phyloP scores from a whole-genome alignment of 1,284 basidiomycete genomes.

The Stereum hirsutum region DNA sequence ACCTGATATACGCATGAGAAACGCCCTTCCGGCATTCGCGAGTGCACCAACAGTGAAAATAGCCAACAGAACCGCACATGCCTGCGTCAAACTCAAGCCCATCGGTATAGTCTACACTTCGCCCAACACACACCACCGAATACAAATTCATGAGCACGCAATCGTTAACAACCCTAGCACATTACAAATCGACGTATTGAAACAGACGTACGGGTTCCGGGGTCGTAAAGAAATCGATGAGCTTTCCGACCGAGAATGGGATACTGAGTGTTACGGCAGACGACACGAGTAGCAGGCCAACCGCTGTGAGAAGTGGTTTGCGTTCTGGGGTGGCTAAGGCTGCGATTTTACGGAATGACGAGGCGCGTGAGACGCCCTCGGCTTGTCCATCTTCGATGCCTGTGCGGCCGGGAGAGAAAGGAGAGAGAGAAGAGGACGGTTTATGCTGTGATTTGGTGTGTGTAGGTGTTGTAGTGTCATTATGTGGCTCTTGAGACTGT shows the following conservation, averaged over 20 bases:
- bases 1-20: conserved; percentile 84
- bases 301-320: conserved; percentile 62
- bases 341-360: conserved; percentile 68
- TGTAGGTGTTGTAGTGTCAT: not conserved
- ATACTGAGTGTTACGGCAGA: conserved; percentile 84
- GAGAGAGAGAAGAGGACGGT: not conserved
- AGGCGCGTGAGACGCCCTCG: conserved; percentile 17
- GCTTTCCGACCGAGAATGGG: conserved; percentile 82
- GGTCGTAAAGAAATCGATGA: conserved; percentile 87
- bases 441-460: not conserved
- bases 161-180: no score
- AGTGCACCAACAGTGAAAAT: conserved; percentile 85
- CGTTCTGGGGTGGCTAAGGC: conserved; percentile 74
- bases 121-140: no score
- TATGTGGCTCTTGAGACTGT: no score
- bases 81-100: conserved; percentile 72
- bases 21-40: conserved; percentile 83
- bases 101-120: conserved; percentile 75
- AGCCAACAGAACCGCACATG: conserved; percentile 66
- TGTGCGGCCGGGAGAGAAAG: not conserved
- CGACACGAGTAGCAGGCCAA: conserved; percentile 60
- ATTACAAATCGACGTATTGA: no score
- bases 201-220: conserved; percentile 48
- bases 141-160: no score
- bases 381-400: no score